Conservation (phyloP, 305 asterid genomes). For the Ajuga reptans region DNA sequence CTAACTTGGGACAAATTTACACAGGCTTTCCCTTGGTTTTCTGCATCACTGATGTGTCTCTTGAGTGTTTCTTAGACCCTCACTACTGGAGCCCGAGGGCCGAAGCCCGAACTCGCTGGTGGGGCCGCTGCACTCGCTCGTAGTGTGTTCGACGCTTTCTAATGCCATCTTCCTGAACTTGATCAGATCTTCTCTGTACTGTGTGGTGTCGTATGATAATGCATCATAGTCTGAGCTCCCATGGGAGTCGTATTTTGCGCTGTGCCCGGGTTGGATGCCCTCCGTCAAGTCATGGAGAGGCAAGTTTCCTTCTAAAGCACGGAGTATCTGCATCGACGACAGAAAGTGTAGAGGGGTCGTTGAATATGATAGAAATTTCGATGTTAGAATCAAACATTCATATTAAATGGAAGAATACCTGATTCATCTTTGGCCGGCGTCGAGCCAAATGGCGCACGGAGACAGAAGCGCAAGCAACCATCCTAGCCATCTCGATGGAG, state of each 20-base stretch:
- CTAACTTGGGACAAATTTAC: neutral
- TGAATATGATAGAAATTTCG: neutral
- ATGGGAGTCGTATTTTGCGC: slow-evolving; percentile 31
- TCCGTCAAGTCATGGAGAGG: slow-evolving; percentile 47
- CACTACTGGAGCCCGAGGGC: slow-evolving; percentile 66
- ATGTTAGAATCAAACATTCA: neutral
- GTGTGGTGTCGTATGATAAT: slow-evolving; percentile 38
- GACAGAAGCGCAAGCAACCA: slow-evolving; percentile 81
- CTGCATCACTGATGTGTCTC: slow-evolving; percentile 20
- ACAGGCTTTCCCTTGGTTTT: neutral
- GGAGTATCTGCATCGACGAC: slow-evolving; percentile 47
- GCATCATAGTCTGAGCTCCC: slow-evolving; percentile 57
- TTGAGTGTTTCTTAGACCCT: slow-evolving; percentile 30
- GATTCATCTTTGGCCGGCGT: slow-evolving; percentile 69
- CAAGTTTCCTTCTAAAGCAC: slow-evolving; percentile 59
- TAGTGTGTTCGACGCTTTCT: slow-evolving; percentile 40
- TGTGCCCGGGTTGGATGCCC: slow-evolving; percentile 43
- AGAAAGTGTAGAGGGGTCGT: no score
- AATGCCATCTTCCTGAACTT: slow-evolving; percentile 75
- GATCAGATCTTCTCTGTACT: slow-evolving; percentile 72
- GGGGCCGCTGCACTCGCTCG: slow-evolving; percentile 55
- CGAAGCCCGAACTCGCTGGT: slow-evolving; percentile 56
- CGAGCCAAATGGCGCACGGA: slow-evolving; percentile 81
- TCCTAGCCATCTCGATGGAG: slow-evolving; percentile 50
- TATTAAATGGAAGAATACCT: slow-evolving; percentile 31